Conservation (phyloP, 2,329 filamentous ascomycete genomes). For the Fusarium longipes region DNA sequence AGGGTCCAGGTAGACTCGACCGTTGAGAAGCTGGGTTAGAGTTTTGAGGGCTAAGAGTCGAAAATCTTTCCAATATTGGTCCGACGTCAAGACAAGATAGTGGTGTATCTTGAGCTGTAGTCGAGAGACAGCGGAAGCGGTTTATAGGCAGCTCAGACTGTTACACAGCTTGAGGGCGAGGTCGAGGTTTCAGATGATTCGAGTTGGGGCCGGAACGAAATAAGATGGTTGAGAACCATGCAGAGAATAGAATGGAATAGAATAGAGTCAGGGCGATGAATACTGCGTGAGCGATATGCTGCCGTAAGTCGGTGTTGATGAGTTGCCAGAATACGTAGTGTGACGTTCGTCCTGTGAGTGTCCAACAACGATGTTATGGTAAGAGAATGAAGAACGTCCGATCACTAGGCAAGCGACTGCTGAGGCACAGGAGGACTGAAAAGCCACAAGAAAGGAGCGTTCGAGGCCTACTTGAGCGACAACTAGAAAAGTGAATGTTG, state of each 20-base stretch:
- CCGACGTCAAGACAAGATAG: background rate
- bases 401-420: conserved; percentile 20
- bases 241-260: conserved; percentile 3
- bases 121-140: background rate
- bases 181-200: background rate
- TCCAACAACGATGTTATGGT: conserved; percentile 30
- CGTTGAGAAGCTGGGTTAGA: conserved; percentile 12
- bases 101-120: background rate
- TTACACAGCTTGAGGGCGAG: background rate
- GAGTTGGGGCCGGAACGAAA: background rate
- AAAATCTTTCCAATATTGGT: background rate
- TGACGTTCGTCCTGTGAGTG: conserved; percentile 20
- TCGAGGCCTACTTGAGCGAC: conserved; percentile 10
- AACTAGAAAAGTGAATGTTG: conserved; percentile 30
- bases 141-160: background rate
- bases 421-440: conserved; percentile 7
- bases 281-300: conserved; percentile 44
- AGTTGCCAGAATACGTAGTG: conserved; percentile 21
- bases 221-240: background rate
- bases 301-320: conserved; percentile 36
- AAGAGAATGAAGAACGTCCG: conserved; percentile 33
- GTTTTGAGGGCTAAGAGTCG: background rate
- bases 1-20: conserved; percentile 36
- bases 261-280: conserved; percentile 31
- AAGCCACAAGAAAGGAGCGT: conserved; percentile 30